Percentiles rank a stretch among this genome's conserved stretches.
Conservation (phyloP, 306 rosid species). For the Cucumis cinereus region DNA sequence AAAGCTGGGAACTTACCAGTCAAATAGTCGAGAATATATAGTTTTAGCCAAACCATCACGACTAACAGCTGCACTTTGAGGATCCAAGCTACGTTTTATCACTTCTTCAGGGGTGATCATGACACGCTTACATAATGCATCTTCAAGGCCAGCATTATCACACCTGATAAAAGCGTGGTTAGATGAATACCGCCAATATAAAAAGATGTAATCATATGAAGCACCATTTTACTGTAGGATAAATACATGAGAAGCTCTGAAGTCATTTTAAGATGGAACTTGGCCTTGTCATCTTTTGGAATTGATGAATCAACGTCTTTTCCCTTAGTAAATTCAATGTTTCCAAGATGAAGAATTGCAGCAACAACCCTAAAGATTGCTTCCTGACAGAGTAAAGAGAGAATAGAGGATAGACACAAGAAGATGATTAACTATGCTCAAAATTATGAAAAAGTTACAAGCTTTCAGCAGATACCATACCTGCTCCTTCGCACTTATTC, state of each 20-base stretch:
- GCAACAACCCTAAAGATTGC: constrained; percentile 97
- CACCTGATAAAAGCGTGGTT: constrained; percentile 49
- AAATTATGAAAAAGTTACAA: constrained; percentile 7
- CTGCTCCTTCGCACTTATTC: constrained; percentile 90
- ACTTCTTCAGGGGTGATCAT: constrained; percentile 99
- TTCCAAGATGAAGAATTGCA: constrained; percentile 86
- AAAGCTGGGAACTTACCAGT: constrained; percentile 48
- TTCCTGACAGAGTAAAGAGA: constrained; percentile 44
- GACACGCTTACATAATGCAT: constrained; percentile 94
- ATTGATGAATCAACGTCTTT: constrained; percentile 78
- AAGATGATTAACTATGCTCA: constrained; percentile 11
- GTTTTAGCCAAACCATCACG: constrained; percentile 96
- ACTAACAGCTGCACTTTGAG: constrained; percentile 78
- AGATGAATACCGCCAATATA: constrained; percentile 13
- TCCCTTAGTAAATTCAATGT: constrained; percentile 70
- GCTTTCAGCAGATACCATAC: constrained; percentile 31
- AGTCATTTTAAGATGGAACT: constrained; percentile 72
- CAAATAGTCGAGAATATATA: constrained; percentile 85
- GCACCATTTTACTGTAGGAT: constrained; percentile 3
- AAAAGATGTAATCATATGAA: constrained; percentile 8
- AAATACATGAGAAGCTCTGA: constrained; percentile 91
- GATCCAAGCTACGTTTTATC: constrained; percentile 90
- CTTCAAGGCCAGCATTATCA: constrained; percentile 54
- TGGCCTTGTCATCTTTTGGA: constrained; percentile 84
- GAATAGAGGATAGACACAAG: constrained; percentile 16